Conservation (phyloP, 345 rosid genomes). For the Citrus mangshanensis region DNA sequence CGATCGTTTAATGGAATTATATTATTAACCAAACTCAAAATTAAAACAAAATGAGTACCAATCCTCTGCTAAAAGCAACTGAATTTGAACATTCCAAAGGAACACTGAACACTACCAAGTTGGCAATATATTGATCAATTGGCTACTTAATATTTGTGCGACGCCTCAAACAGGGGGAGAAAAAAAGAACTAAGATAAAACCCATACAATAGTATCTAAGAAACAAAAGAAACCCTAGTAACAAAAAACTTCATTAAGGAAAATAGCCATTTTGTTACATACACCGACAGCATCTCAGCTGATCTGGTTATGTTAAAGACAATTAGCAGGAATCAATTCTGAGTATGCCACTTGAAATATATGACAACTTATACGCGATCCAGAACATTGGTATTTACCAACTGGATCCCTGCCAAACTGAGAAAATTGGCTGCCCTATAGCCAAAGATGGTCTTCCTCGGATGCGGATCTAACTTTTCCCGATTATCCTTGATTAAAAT, state of each 20-base stretch:
- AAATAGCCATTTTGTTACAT: background rate
- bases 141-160: too few species aligned
- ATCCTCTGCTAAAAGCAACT: too few species aligned
- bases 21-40: too few species aligned
- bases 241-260: background rate
- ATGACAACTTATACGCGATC: background rate
- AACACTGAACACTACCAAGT: too few species aligned
- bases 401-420: background rate
- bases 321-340: background rate
- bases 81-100: too few species aligned
- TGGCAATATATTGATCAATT: too few species aligned
- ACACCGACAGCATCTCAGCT: background rate
- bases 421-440: background rate
- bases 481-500: conserved; percentile 2
- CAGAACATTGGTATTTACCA: background rate
- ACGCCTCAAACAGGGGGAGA: too few species aligned
- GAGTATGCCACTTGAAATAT: background rate
- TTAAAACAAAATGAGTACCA: too few species aligned
- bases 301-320: background rate
- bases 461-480: conserved; percentile 19
- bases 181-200: background rate
- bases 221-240: background rate
- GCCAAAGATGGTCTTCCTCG: background rate
- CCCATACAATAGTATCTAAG: background rate
- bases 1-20: too few species aligned